Base-by-base conservation (phyloP, 257 asterid species). In the Nicotiana obtusifolia region DNA sequence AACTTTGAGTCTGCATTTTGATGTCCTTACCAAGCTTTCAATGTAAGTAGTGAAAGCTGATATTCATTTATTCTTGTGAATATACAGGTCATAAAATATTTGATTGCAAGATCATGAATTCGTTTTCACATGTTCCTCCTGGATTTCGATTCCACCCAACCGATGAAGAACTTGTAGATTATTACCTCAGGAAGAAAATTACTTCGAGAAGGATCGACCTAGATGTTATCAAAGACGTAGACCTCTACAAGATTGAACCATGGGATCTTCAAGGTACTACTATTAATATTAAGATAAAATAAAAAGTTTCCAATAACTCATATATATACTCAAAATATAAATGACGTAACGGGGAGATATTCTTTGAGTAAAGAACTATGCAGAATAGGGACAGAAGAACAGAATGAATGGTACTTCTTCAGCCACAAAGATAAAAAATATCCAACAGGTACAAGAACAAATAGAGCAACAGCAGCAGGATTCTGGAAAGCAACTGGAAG, bases 401-500 rank as follows among this genome's bases (percentile, higher is more conserved):
- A 90, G 64, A 89, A 79, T 41, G 99, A 95, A 9, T 95, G 97
- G 97, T 95, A 93, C 86, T 95, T 95, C 44, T 95, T 95, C 79
- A 95, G 99, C 91, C 99, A 95, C 88, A 95, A 95, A 83, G 99
- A 95, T 41, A 95, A 93, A 87, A 95, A 95, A 81, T 95, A 95
- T 76, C 99, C 99, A 4, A 95, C 97, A 0, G 99, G 99, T 62
- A 93, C 99, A 0, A 91, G 99, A 54, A 95, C 97, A 4, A 95
- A 95, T 86, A 84, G 99, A 76, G 99, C 99, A 3, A 95, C 99
- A 0, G 87, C 92, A 2, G 98, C 98, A 0, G 99, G 99, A 8
- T 95, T 95, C 9, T 95, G 99, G 99, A 95, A 95, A 81, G 99
- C 99, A 56, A 95, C 99, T 0, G 99, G 99, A 4, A 86, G 99